Base-by-base conservation (phyloP, 2,329 filamentous ascomycete species). In the Chrysosporium keratinophilum region DNA sequence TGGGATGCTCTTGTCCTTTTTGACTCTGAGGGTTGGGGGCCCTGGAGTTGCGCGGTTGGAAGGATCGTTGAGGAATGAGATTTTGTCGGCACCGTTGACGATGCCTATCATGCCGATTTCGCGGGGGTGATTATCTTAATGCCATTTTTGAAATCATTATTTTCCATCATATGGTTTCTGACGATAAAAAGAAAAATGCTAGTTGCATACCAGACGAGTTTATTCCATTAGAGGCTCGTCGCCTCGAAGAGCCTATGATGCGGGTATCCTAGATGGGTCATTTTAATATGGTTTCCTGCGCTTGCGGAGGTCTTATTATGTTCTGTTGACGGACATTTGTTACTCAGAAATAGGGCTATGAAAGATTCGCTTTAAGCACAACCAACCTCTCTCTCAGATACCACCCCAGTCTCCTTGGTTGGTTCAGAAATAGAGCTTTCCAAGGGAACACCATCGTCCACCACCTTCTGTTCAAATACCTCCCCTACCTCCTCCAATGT, bases 401-500 rank as follows among this genome's bases (percentile, higher is more conserved):
- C n/a, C 10, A 46, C 9, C n/a, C 15, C 15, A n/a, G 6, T 46
- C 1, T 11, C 44, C 6, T 46, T 46, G 5, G 7, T 28, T 28
- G 10, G n/a, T 34, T 7, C n/a, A 35, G n/a, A 46, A 41, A 5
- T 3, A 31, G 6, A 7, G 5, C n/a, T 19, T 40, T 41, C 47
- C 12, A 33, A 31, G 14, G 37, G 3, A 41, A 14, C 10, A 31
- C 12, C 12, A 33, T 50, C 34, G 28, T 50, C 20, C 12, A 15
- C 31, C 31, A 17, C 4, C 17, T 47, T 31, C 23, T 1, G 1
- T 14, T 40, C 47, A 35, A 57, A 57, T 2, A 57, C 50, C n/a
- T 54, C 54, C n/a, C 71, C 67, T 12, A 71, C 68, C 52, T 71
- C 69, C 56, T 72, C 69, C 10, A 71, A 58, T 0, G 68, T 64